Evolutionary conservation across 805 yeast species (phyloP), one percentile per base, ranked within the genome.

Genomic region (Candida khao-thaluensis): DNA sequence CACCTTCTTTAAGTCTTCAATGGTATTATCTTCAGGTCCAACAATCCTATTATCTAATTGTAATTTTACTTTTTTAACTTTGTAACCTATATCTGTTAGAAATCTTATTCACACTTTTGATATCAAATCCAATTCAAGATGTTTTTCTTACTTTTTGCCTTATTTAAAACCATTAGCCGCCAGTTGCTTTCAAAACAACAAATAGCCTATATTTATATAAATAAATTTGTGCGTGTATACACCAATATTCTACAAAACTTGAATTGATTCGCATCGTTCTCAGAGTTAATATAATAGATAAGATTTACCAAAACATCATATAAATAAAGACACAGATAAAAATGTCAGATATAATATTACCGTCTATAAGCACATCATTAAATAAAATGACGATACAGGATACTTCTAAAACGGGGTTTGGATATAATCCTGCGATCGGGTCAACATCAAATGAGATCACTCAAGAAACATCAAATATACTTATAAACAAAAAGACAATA

Each of bases 361-460:
- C 68, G 3, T 61, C 67, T 1, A 51, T 55, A 7, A 38, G 39
- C 9, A 37, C 64, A 3, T 50, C 64, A 5, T 38, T 62, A 30
- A 50, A 58, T 7, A 52, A 52, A n/a, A 51, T 63, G 30, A 53
- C 64, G 1, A 52, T 63, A 6, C 41, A 57, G 2, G 67, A 62
- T 33, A 43, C 48, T 2, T 49, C 59, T 2, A 53, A 49, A 33
- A 21, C 47, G 4, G 72, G 70, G 10, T 69, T 67, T 38, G 76
- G 76, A 8, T 70, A 70, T 42, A 65, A 69, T 45, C 74, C 76
- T 0, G 51, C 70, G 2, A 48, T 63, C 6, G 76, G 76, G 1
- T 64, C 74, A 5, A 41, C 57, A 5, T 65, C 72, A 24, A 70
- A 68, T 38, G 54, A 57, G 27, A 66, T 69, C 20, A 62, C 60